Base-by-base conservation (phyloP, 495 filamentous ascomycete genomes). In the Penicillium alfredii region DNA sequence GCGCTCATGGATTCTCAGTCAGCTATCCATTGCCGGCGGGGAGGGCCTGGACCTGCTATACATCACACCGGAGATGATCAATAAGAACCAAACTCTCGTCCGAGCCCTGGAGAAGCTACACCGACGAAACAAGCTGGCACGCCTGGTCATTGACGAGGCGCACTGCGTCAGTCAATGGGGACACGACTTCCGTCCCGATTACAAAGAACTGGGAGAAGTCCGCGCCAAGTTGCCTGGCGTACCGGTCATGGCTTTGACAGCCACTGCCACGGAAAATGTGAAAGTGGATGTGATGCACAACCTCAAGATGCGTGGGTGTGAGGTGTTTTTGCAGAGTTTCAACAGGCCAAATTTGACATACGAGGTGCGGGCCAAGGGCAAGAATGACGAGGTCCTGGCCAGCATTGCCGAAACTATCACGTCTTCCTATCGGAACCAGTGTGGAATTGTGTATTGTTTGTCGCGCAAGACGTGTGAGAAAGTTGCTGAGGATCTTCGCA, bases 101-200 rank as follows among this genome's bases (percentile, higher is more conserved):
- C 68, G 64, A 35, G 69, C 66, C 6, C 61, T 99, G 15, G 55
- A 72, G 23, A 58, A 63, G 6, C 73, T 99, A 12, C 71, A 92
- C 43, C 44, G 44, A 11, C 76, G 76, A 17, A 60, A 69, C 5
- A 82, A 76, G 40, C 75, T 99, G 8, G 92, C 92, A 7, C 78
- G 92, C 22, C 77, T 99, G 33, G 93, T 97, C 20, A 92, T 99
- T 30, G 92, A 99, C 44, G 92, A 99, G 60, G 92, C 92, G 10
- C 92, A 99, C 56, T 99, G 92, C 57, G 90, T 99, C 14, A 96
- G 90, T 59, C 87, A 97, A 60, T 99, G 92, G 92, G 92, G 92
- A 8, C 92, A 99, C 50, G 92, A 99, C 57, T 99, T 99, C 55
- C 82, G 93, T 18, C 90, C 89, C 0, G 93, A 97, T 58, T 99